These are phyloP conservation scores for Sistotremastrum niveocremeum DNA, from an alignment of 768 basidiomycete genomes.

Conservation along the genomic window DNA sequence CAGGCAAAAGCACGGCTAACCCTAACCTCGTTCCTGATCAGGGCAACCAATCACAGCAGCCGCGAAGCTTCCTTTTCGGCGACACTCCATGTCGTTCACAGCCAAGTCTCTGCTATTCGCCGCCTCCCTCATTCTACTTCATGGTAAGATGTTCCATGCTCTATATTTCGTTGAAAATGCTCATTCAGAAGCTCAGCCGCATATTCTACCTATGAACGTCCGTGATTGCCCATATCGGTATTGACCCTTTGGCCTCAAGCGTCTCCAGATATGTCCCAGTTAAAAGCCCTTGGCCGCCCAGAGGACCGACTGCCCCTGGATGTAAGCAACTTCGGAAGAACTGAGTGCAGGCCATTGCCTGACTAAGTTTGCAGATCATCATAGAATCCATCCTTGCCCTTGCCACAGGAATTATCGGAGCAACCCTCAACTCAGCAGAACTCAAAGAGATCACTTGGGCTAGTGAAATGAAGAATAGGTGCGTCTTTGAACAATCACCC, in stretches of 20 bases:
- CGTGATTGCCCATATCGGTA: slow-evolving; percentile 14
- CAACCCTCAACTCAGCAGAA: slow-evolving; percentile 50
- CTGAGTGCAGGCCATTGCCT: neutral
- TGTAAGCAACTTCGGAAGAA: slow-evolving; percentile 13
- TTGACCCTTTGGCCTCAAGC: slow-evolving; percentile 2
- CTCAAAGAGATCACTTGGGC: slow-evolving; percentile 81
- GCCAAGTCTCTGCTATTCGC: too few relatives aligned
- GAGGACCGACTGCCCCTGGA: slow-evolving; percentile 53
- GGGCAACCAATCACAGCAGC: too few relatives aligned
- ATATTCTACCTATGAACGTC: slow-evolving; percentile 71
- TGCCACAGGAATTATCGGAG: slow-evolving; percentile 57
- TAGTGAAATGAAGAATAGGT: slow-evolving; percentile 80
- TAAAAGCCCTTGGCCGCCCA: slow-evolving; percentile 63
- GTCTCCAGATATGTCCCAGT: slow-evolving; percentile 50
- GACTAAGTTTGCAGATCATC: slow-evolving; percentile 35
- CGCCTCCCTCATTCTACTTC: slow-evolving; percentile 35
- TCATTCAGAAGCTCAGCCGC: slow-evolving; percentile 34
- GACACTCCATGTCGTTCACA: too few relatives aligned
- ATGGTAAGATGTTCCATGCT: slow-evolving; percentile 28
- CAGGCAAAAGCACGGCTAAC: too few relatives aligned
- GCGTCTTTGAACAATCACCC: slow-evolving; percentile 13
- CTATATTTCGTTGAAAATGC: slow-evolving; percentile 1
- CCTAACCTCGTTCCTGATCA: too few relatives aligned
- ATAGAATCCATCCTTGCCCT: slow-evolving; percentile 52
- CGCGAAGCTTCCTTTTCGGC: too few relatives aligned